These are phyloP conservation scores for Celoporthe dispersa DNA, from an alignment of 2,329 filamentous ascomycete species.

Conservation along the genomic window DNA sequence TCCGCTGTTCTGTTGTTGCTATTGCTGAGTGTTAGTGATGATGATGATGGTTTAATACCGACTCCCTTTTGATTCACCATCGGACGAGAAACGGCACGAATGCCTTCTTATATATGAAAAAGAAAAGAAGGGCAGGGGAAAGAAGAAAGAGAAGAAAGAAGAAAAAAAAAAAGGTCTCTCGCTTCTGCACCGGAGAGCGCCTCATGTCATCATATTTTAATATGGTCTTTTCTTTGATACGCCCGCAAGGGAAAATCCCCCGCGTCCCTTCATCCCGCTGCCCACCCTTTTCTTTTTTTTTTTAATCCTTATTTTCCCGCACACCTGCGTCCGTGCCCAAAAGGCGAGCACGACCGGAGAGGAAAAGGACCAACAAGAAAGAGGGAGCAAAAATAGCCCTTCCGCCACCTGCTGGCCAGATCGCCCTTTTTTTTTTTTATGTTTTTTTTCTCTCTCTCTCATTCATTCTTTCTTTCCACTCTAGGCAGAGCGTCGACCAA, in stretches of 20 bases:
- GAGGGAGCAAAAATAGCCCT: neutral
- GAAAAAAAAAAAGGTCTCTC: neutral
- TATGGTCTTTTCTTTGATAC: neutral
- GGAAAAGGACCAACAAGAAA: neutral
- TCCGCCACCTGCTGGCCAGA: conserved; percentile 18
- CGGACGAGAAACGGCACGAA: neutral
- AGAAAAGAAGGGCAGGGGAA: too few species aligned
- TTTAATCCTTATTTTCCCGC: neutral
- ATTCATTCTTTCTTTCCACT: neutral
- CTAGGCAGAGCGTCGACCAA: conserved; percentile 18
- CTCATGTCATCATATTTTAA: neutral
- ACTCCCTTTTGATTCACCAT: neutral
- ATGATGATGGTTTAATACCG: neutral
- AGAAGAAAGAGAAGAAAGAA: too few species aligned
- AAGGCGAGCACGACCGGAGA: neutral
- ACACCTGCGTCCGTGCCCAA: neutral
- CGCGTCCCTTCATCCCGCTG: neutral
- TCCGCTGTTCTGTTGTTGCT: too few species aligned
- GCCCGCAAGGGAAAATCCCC: too few species aligned
- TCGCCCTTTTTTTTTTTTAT: conserved; percentile 1
- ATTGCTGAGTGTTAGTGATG: neutral
- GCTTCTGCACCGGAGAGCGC: neutral
- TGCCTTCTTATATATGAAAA: neutral
- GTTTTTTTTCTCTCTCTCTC: neutral
- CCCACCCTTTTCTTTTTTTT: neutral